These are phyloP conservation scores for Coemansia sp. DNA, from an alignment of 192 early-diverging fungal species.

Conservation along the genomic window DNA sequence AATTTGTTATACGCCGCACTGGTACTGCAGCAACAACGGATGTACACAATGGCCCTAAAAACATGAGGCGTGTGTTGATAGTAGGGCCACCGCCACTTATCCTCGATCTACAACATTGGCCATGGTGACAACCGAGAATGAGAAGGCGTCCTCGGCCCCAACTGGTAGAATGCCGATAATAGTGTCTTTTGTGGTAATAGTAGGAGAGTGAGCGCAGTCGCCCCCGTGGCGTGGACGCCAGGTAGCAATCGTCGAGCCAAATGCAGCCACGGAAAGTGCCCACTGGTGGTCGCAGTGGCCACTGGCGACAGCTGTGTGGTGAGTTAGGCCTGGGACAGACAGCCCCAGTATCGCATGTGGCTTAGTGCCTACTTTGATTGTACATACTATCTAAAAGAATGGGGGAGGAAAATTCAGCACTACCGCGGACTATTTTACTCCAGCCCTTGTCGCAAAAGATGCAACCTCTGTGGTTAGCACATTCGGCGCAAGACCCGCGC, in stretches of 20 bases:
- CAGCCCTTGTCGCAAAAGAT: background rate
- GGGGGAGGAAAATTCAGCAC: background rate
- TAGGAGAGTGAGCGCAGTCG: background rate
- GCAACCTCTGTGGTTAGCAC: background rate
- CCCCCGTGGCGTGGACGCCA: background rate
- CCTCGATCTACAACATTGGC: background rate
- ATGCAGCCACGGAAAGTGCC: background rate
- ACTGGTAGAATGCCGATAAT: background rate
- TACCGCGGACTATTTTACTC: background rate
- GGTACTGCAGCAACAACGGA: background rate
- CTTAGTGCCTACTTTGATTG: conserved; percentile 1
- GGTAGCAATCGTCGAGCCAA: background rate
- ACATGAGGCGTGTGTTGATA: conserved; percentile 4
- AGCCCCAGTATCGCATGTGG: background rate
- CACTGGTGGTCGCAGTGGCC: background rate
- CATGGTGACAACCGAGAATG: background rate
- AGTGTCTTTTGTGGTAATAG: background rate
- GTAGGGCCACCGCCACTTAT: conserved; percentile 6
- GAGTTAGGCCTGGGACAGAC: background rate
- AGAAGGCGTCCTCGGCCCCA: background rate
- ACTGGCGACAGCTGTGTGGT: background rate
- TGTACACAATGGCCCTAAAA: background rate
- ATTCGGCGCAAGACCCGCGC: background rate
- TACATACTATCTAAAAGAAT: background rate
- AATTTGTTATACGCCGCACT: background rate